phyloP scores from a whole-genome alignment of 371 early-diverging fungal genomes.

The Mycotypha africana region DNA sequence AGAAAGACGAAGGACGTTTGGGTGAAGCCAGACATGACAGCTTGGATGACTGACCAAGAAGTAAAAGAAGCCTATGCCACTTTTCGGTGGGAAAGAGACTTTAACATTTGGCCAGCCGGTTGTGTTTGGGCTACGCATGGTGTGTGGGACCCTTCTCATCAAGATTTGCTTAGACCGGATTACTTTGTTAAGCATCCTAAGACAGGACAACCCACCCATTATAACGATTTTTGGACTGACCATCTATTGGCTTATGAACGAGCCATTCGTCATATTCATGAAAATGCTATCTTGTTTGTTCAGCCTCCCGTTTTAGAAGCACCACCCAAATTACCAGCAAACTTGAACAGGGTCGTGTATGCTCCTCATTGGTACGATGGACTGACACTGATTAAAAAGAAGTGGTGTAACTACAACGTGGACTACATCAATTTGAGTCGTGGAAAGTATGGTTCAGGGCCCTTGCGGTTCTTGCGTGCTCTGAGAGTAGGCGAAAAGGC shows the following conservation, averaged over 20 bases:
- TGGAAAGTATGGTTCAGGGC: slow-evolving; percentile 53
- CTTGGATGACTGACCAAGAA: slow-evolving; percentile 47
- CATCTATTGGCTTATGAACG: slow-evolving; percentile 42
- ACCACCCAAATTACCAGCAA: slow-evolving; percentile 47
- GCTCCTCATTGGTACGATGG: slow-evolving; percentile 80
- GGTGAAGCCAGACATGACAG: slow-evolving; percentile 44
- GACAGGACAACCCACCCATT: slow-evolving; percentile 37
- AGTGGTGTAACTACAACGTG: slow-evolving; percentile 61
- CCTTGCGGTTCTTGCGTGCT: slow-evolving; percentile 46
- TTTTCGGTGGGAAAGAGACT: slow-evolving; percentile 11
- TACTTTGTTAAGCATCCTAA: slow-evolving; percentile 55
- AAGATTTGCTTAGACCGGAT: slow-evolving; percentile 29
- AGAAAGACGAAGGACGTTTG: slow-evolving; percentile 27
- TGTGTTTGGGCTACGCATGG: slow-evolving; percentile 72
- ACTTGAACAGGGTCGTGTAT: slow-evolving; percentile 49
- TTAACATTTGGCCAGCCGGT: slow-evolving; percentile 31
- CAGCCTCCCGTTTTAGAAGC: slow-evolving; percentile 61
- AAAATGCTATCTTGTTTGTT: slow-evolving; percentile 56
- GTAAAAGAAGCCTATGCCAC: not conserved
- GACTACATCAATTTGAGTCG: slow-evolving; percentile 63
- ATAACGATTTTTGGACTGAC: slow-evolving; percentile 49
- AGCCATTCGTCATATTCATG: slow-evolving; percentile 41
- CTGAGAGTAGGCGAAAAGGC: slow-evolving; percentile 56
- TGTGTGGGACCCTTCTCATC: slow-evolving; percentile 52
- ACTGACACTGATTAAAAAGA: slow-evolving; percentile 60